These are phyloP conservation scores for Zelonia costaricensis DNA, from an alignment of 208 protist species.

Conservation along the genomic window DNA sequence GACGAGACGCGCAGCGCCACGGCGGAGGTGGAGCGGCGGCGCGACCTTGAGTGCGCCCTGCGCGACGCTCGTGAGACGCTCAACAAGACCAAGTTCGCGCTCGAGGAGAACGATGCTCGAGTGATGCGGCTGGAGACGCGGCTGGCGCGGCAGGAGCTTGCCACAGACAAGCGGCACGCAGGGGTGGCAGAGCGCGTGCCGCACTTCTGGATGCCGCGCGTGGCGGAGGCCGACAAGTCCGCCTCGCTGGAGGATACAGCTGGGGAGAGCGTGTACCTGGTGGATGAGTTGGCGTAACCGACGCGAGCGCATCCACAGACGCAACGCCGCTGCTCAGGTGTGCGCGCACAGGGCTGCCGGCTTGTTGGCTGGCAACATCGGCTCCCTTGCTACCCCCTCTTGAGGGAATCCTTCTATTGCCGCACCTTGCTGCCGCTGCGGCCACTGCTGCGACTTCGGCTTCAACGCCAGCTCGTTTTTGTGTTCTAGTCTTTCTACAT, in stretches of 20 bases:
- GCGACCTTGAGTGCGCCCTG: slow-evolving; percentile 41
- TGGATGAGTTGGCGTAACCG: slow-evolving; percentile 53
- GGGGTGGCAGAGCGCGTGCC: slow-evolving; percentile 53
- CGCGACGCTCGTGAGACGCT: slow-evolving; percentile 42
- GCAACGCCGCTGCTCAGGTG: neutral
- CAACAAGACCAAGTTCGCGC: slow-evolving; percentile 57
- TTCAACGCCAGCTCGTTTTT: too few species aligned
- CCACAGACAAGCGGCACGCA: slow-evolving; percentile 69
- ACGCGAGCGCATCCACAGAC: neutral
- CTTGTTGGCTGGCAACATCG: too few species aligned
- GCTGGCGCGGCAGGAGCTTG: slow-evolving; percentile 53
- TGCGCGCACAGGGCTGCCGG: too few species aligned
- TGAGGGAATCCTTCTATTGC: too few species aligned
- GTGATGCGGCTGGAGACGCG: slow-evolving; percentile 72
- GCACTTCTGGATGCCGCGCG: slow-evolving; percentile 49
- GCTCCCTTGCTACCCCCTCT: too few species aligned
- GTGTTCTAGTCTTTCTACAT: too few species aligned
- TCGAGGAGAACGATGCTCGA: slow-evolving; percentile 78
- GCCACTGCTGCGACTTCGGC: too few species aligned
- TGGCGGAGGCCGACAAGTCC: slow-evolving; percentile 40
- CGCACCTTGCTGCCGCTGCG: too few species aligned
- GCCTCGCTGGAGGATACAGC: slow-evolving; percentile 61
- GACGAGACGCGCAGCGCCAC: slow-evolving; percentile 38
- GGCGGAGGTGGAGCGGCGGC: slow-evolving; percentile 49
- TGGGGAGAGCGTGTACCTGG: slow-evolving; percentile 80